A percentile compares a stretch with the other conserved stretches of the same genome.
Conservation (phyloP, 2,329 filamentous ascomycete genomes). For the Curvularia eragrostidis region DNA sequence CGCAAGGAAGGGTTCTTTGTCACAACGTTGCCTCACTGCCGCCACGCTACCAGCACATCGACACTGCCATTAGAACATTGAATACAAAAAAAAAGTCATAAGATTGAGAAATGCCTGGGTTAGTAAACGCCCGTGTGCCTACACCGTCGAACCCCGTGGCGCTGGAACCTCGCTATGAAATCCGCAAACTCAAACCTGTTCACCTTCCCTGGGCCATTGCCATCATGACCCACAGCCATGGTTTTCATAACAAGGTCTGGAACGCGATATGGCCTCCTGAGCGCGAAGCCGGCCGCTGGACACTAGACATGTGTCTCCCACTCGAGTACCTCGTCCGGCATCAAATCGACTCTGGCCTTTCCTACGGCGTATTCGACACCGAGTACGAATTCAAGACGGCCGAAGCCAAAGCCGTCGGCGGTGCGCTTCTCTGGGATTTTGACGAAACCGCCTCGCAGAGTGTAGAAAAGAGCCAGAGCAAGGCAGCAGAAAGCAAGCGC, state of each 20-base stretch:
- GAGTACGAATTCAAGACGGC: slow-evolving; percentile 47
- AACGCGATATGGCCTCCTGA: slow-evolving; percentile 37
- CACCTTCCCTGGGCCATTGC: slow-evolving; percentile 39
- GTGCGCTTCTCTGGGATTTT: slow-evolving; percentile 38
- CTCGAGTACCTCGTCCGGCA: slow-evolving; percentile 42
- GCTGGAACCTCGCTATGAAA: slow-evolving; percentile 41
- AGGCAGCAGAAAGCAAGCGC: slow-evolving; percentile 28
- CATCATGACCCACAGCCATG: slow-evolving; percentile 43
- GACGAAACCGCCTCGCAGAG: slow-evolving; percentile 15
- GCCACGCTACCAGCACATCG: neutral
- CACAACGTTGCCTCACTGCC: too few relatives aligned
- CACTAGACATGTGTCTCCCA: slow-evolving; percentile 13
- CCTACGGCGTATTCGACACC: slow-evolving; percentile 51
- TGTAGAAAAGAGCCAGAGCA: slow-evolving; percentile 25
- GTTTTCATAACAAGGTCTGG: slow-evolving; percentile 41
- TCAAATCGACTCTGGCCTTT: slow-evolving; percentile 45
- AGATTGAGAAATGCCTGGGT: neutral
- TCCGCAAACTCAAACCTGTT: slow-evolving; percentile 36
- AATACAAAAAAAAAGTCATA: neutral
- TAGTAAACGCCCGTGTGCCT: slow-evolving; percentile 5
- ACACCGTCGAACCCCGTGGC: slow-evolving; percentile 34
- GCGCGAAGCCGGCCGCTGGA: slow-evolving; percentile 22
- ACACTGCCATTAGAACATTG: neutral
- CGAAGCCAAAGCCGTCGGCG: slow-evolving; percentile 35
- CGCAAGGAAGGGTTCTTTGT: too few relatives aligned